Percentiles rank a stretch among this genome's conserved stretches.
phyloP scores from a whole-genome alignment of 2,329 filamentous ascomycete genomes.

The Exophiala spinifera region DNA sequence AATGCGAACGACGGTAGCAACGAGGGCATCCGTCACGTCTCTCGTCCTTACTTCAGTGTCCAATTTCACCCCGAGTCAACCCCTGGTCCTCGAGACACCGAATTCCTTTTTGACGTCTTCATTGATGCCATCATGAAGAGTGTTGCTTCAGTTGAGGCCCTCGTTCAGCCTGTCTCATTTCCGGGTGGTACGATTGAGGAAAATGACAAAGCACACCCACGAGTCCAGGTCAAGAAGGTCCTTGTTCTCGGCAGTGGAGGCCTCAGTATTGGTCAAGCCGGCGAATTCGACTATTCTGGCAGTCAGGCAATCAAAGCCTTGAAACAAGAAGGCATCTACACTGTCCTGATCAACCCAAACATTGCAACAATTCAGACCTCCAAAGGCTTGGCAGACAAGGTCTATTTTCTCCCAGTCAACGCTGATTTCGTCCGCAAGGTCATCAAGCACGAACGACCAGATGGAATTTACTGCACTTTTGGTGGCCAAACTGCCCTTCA shows the following conservation, averaged over 20 bases:
- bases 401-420: slow-evolving; percentile 96
- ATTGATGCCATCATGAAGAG: slow-evolving; percentile 76
- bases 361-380: slow-evolving; percentile 99
- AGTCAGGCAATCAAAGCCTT: slow-evolving; percentile 97
- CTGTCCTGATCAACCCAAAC: slow-evolving; percentile 96
- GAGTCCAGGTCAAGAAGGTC: slow-evolving; percentile 87
- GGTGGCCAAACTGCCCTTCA: slow-evolving; percentile 96
- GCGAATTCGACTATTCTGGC: slow-evolving; percentile 98
- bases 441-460: slow-evolving; percentile 88
- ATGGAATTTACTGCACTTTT: slow-evolving; percentile 96
- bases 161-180: slow-evolving; percentile 75
- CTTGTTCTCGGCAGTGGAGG: slow-evolving; percentile 91
- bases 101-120: slow-evolving; percentile 96
- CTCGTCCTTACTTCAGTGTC: slow-evolving; percentile 94
- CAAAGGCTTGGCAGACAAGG: slow-evolving; percentile 95
- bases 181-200: slow-evolving; percentile 79
- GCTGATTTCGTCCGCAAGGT: slow-evolving; percentile 97
- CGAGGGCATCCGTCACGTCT: slow-evolving; percentile 87
- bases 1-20: slow-evolving; percentile 98
- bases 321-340: slow-evolving; percentile 97
- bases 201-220: slow-evolving; percentile 71
- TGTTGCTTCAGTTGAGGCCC: slow-evolving; percentile 62
- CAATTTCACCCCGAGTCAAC: slow-evolving; percentile 99
- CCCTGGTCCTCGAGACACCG: slow-evolving; percentile 89
- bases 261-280: slow-evolving; percentile 94